phyloP scores from a whole-genome alignment of 2,329 filamentous ascomycete genomes.

The Aspergillus caelatus region DNA sequence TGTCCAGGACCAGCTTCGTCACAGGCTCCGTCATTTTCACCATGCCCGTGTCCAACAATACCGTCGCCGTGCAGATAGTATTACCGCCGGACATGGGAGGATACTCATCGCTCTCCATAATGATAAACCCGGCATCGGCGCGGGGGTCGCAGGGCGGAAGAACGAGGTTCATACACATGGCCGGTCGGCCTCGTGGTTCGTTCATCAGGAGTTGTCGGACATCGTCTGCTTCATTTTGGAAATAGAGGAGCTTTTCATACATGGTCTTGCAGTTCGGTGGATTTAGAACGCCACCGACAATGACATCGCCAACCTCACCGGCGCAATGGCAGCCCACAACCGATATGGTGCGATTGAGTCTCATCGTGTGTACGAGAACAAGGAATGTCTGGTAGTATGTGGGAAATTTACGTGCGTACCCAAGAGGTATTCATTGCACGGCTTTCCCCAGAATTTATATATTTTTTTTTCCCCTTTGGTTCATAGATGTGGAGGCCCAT shows the following conservation, averaged over 20 bases:
- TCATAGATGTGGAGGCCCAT: not conserved
- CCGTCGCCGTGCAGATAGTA: constrained; percentile 47
- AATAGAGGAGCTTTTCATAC: constrained; percentile 52
- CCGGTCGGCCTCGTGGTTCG: constrained; percentile 48
- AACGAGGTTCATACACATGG: constrained; percentile 44
- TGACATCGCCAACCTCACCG: constrained; percentile 51
- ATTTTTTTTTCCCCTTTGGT: no score
- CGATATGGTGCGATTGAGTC: constrained; percentile 14
- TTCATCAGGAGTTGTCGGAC: constrained; percentile 48
- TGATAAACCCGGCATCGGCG: constrained; percentile 50
- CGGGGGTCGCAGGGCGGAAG: constrained; percentile 46
- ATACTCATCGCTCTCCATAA: constrained; percentile 51
- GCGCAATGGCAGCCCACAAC: constrained; percentile 24
- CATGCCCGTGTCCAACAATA: constrained; percentile 52
- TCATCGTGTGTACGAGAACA: constrained; percentile 41
- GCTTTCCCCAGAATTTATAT: not conserved
- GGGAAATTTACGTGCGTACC: not conserved
- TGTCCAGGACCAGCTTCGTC: constrained; percentile 46
- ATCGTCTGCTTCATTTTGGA: constrained; percentile 42
- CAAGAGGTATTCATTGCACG: not conserved
- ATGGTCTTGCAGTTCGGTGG: constrained; percentile 42
- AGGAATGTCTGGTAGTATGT: not conserved
- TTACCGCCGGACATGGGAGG: constrained; percentile 51
- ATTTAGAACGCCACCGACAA: constrained; percentile 51
- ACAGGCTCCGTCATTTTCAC: constrained; percentile 48